Conservation (phyloP, 148 eudicot genomes). For the Camellia sinensis region DNA sequence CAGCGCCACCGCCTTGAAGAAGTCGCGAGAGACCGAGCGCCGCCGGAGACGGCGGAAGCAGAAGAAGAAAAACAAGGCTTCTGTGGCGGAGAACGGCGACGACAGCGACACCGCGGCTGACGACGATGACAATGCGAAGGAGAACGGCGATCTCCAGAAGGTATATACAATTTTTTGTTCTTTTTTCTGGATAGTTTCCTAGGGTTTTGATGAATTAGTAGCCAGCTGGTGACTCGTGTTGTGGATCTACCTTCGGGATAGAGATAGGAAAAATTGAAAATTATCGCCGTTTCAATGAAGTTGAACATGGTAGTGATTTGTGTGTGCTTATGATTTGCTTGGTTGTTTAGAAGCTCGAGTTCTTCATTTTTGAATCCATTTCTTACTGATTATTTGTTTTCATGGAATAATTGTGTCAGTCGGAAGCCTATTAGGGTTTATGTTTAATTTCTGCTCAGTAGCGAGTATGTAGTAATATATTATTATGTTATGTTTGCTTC, state of each 20-base stretch:
- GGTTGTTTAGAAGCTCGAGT: background rate
- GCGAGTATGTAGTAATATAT: background rate
- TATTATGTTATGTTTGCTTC: background rate
- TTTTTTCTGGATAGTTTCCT: background rate
- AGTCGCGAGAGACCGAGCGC: constrained; percentile 61
- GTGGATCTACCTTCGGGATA: background rate
- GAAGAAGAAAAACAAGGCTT: constrained; percentile 63
- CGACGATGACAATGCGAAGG: constrained; percentile 35
- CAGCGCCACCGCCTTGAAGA: constrained; percentile 30
- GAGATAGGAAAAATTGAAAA: too few relatives aligned
- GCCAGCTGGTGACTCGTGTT: background rate
- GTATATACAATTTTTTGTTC: constrained; percentile 7
- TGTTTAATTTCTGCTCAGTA: background rate
- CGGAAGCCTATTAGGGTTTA: background rate
- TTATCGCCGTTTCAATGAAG: background rate
- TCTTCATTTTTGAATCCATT: background rate
- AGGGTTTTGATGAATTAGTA: background rate
- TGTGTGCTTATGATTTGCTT: background rate
- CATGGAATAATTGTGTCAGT: background rate
- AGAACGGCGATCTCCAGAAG: constrained; percentile 42
- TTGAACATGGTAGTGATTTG: background rate
- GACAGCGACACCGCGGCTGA: constrained; percentile 35
- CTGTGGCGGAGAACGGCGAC: constrained; percentile 15
- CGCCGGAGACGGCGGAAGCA: constrained; percentile 80
- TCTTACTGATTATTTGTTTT: background rate